A percentile compares a stretch with the other conserved stretches of the same genome.
phyloP scores from a whole-genome alignment of 306 rosid species.

The Dicorynia guianensis region DNA sequence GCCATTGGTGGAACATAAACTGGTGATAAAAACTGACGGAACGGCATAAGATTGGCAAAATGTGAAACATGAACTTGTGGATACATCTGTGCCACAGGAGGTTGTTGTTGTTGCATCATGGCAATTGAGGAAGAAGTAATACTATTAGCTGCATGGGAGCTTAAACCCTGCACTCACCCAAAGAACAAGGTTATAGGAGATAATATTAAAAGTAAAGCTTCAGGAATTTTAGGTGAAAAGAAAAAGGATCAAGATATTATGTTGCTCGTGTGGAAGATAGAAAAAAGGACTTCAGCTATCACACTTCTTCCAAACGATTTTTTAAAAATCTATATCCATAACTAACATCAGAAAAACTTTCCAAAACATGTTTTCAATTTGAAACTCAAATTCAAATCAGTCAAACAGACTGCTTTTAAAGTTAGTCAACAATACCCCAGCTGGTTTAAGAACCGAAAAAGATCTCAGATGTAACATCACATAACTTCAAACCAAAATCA shows the following conservation, averaged over 20 bases:
- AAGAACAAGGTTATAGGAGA: slow-evolving; percentile 7
- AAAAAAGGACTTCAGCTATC: background rate
- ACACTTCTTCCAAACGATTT: background rate
- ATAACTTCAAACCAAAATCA: background rate
- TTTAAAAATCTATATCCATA: background rate
- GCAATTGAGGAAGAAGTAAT: slow-evolving; percentile 74
- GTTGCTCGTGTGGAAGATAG: too few relatives aligned
- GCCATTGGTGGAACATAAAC: slow-evolving; percentile 98
- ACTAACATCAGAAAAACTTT: background rate
- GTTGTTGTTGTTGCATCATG: slow-evolving; percentile 79
- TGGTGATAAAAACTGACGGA: slow-evolving; percentile 87
- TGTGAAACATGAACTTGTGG: slow-evolving; percentile 96
- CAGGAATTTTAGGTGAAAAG: background rate
- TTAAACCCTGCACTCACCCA: slow-evolving; percentile 63
- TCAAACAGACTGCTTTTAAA: background rate
- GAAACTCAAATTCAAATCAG: background rate
- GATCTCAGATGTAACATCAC: background rate
- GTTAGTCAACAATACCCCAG: background rate
- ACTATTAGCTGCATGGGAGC: slow-evolving; percentile 60
- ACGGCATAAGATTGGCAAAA: slow-evolving; percentile 88
- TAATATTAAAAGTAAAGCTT: background rate
- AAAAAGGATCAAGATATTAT: slow-evolving; percentile 5
- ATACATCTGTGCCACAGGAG: slow-evolving; percentile 90
- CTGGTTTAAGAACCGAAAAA: too few relatives aligned
- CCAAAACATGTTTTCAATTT: background rate